phyloP scores from a whole-genome alignment of 2,329 filamentous ascomycete genomes.

The Calonectria henricotiae region DNA sequence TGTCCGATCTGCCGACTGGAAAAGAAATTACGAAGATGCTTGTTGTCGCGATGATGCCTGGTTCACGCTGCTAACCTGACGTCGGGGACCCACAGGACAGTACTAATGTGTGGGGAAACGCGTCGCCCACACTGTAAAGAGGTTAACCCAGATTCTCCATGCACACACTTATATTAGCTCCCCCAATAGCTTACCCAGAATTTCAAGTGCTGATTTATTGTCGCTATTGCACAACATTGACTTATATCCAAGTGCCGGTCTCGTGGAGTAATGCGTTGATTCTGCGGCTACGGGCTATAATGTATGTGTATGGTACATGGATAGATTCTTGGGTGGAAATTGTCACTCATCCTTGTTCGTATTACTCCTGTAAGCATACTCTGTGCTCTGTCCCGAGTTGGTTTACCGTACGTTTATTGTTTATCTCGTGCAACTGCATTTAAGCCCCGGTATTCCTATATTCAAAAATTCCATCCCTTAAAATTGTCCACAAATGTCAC shows the following conservation, averaged over 20 bases:
- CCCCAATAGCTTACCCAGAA: too few relatives aligned
- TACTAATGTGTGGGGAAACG: constrained; percentile 2
- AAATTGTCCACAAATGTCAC: constrained; percentile 83
- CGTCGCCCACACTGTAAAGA: constrained; percentile 20
- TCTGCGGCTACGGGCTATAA: neutral
- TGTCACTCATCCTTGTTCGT: neutral
- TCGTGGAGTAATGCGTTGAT: neutral
- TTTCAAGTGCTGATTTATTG: too few relatives aligned
- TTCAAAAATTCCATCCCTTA: constrained; percentile 73
- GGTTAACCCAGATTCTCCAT: neutral
- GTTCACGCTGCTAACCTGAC: constrained; percentile 43
- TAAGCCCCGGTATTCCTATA: neutral
- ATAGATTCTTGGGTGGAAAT: too few relatives aligned
- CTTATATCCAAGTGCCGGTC: neutral
- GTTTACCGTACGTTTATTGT: neutral
- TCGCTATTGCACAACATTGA: neutral
- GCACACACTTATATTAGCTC: constrained; percentile 27
- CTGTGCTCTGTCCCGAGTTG: neutral
- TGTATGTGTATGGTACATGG: neutral
- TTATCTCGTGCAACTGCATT: neutral
- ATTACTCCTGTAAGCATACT: neutral
- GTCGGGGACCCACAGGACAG: constrained; percentile 44
- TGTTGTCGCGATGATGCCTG: constrained; percentile 40
- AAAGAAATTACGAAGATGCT: constrained; percentile 33
- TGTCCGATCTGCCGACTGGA: constrained; percentile 3